Base-by-base conservation (phyloP, 106 monocot species). In the Acorus calamus region DNA sequence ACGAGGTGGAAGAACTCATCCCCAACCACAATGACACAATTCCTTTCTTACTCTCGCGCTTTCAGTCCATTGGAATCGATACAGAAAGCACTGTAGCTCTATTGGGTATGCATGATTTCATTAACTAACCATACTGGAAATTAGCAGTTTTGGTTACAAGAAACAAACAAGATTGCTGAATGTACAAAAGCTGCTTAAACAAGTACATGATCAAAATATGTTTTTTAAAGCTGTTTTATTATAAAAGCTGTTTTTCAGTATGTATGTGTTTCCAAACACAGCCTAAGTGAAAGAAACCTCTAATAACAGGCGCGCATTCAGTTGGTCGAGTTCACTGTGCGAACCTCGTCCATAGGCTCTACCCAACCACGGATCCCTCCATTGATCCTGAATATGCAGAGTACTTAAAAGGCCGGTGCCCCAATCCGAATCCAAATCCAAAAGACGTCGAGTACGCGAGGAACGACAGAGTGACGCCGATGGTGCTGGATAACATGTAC, bases 401-500 rank as follows among this genome's bases (percentile, higher is more conserved):
- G 52, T 82, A 83, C 68, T 76, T 86, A 7, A 63, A 57, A 6
- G 5, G 10, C 8, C 69, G 82, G 13, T 86, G 82, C 53, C 82
- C 82, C 9, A 56, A 73, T 7, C 69, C 84, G 11, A 10, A 79
- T 4, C 71, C 82, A 2, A 77, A 83, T 42, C 79, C 77, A 4
- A 56, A 66, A 50, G 66, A 49, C 0, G 79, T 86, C 6, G 56
- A 51, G 28, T 86, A 86, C 54, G 69, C 77, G 11, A 67, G 86
- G 59, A 86, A 77, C 44, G 86, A 86, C 66, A 46, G 72, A 44
- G 74, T 61, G 46, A 86, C 86, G 43, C 79, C 86, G 3, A 86
- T 86, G 86, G 44, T 68, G 9, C 46, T 86, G 7, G 86, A 86
- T 63, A 86, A 86, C 74, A 65, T 74, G 68, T 86, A 86, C 76